These are phyloP conservation scores for Penicillium goetzii DNA, from an alignment of 495 filamentous ascomycete species.

Conservation along the genomic window DNA sequence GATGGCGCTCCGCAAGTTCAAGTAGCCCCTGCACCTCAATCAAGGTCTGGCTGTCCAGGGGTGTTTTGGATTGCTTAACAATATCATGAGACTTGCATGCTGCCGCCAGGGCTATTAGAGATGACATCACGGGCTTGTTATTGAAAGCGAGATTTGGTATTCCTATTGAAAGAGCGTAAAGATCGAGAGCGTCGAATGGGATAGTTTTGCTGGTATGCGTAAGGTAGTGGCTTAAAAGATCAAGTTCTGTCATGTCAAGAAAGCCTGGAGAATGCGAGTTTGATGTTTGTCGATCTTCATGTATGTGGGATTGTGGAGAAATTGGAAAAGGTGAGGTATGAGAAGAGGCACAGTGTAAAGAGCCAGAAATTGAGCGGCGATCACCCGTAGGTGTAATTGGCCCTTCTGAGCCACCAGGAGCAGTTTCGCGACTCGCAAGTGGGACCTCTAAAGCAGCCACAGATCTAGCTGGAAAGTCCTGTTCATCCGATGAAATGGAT, in stretches of 20 bases:
- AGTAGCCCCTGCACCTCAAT: not conserved
- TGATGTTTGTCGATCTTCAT: not conserved
- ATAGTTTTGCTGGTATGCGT: not conserved
- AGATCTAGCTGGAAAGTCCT: not conserved
- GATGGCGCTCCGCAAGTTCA: not conserved
- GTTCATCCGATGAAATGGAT: not conserved
- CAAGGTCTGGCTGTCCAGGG: not conserved
- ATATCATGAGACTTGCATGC: constrained; percentile 1
- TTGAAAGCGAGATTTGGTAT: constrained; percentile 1
- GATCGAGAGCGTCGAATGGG: not conserved
- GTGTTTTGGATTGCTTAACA: not conserved
- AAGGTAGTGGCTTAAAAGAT: not conserved
- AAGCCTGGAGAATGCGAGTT: not conserved
- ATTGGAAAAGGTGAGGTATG: not conserved
- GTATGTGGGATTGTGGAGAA: not conserved
- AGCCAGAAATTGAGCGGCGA: not conserved
- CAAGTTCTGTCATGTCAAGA: not conserved
- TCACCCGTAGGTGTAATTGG: not conserved
- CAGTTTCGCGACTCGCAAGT: not conserved
- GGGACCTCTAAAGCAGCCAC: not conserved
- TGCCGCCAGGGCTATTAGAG: not conserved
- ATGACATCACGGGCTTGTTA: not conserved
- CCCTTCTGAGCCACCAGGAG: not conserved
- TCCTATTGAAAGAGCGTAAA: constrained; percentile 1
- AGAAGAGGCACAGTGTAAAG: not conserved